Percentiles rank a stretch among this genome's conserved stretches.
Evolutionary conservation across 805 yeast species (phyloP).

Genomic region (Cephaloascus fragrans): DNA sequence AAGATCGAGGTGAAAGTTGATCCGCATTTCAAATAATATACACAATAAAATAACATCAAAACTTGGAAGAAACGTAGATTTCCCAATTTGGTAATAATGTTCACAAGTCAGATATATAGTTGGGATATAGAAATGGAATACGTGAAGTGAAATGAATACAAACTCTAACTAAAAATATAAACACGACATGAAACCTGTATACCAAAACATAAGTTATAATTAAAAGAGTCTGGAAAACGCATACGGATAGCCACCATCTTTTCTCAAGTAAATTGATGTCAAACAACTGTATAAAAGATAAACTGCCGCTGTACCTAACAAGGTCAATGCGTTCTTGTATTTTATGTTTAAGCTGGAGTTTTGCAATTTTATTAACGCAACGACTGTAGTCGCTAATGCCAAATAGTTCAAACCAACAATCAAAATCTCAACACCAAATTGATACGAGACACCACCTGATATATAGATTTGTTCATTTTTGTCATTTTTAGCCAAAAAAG

Average conservation of each 20-base stretch:
- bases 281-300: slow-evolving; percentile 33
- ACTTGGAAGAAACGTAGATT: too few species aligned
- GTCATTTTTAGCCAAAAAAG: slow-evolving; percentile 47
- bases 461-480: slow-evolving; percentile 43
- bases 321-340: slow-evolving; percentile 5
- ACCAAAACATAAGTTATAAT: too few species aligned
- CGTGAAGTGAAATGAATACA: too few species aligned
- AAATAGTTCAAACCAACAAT: slow-evolving; percentile 43
- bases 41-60: too few species aligned
- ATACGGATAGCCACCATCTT: slow-evolving; percentile 42
- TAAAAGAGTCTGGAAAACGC: slow-evolving; percentile 7
- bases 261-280: slow-evolving; percentile 31
- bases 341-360: slow-evolving; percentile 1
- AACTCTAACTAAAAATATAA: too few species aligned
- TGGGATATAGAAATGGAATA: too few species aligned
- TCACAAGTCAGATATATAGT: too few species aligned
- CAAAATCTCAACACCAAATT: slow-evolving; percentile 60
- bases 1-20: too few species aligned
- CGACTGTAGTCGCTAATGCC: slow-evolving; percentile 28
- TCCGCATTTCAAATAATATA: too few species aligned
- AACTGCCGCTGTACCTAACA: slow-evolving; percentile 12
- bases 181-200: too few species aligned
- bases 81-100: too few species aligned
- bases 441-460: slow-evolving; percentile 59
- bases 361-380: slow-evolving; percentile 30